Conservation (phyloP, 768 basidiomycete species). For the Tulasnella sp. region DNA sequence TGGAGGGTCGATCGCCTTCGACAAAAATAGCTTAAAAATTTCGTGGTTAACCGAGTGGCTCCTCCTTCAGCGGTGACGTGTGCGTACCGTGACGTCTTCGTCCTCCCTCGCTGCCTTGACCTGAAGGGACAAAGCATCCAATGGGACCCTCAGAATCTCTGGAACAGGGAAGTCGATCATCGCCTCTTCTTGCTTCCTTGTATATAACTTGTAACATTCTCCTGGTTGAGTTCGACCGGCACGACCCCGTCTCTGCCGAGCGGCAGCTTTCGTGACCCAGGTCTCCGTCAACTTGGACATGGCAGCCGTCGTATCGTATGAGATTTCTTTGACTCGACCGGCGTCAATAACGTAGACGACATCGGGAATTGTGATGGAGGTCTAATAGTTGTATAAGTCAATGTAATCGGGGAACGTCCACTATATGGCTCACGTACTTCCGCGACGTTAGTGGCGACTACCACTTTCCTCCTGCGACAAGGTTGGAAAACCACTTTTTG, state of each 20-base stretch:
- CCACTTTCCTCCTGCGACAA: conserved; percentile 73
- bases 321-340: conserved; percentile 84
- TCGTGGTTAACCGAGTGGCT: conserved; percentile 33
- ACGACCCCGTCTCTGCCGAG: conserved; percentile 82
- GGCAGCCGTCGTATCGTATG: conserved; percentile 67
- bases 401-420: background rate
- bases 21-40: conserved; percentile 57
- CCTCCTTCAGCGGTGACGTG: no score
- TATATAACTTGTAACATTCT: conserved; percentile 87
- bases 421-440: conserved; percentile 56
- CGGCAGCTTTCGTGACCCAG: conserved; percentile 78
- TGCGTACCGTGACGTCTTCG: conserved; percentile 71
- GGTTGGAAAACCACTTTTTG: conserved; percentile 75
- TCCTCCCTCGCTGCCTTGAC: conserved; percentile 79
- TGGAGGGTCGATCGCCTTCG: conserved; percentile 84
- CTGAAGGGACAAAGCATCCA: conserved; percentile 79
- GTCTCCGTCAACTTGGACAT: conserved; percentile 77
- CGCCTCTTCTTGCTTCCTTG: conserved; percentile 65
- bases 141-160: conserved; percentile 84
- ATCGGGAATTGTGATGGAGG: conserved; percentile 90
- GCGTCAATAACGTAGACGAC: conserved; percentile 82
- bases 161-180: conserved; percentile 78
- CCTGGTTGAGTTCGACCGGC: conserved; percentile 86
- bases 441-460: conserved; percentile 89
- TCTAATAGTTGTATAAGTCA: conserved; percentile 51